Percentiles rank a stretch among this genome's conserved stretches.
These are phyloP conservation scores for Trebouxia sp. DNA, from an alignment of 139 green algal genomes.

Conservation along the genomic window DNA sequence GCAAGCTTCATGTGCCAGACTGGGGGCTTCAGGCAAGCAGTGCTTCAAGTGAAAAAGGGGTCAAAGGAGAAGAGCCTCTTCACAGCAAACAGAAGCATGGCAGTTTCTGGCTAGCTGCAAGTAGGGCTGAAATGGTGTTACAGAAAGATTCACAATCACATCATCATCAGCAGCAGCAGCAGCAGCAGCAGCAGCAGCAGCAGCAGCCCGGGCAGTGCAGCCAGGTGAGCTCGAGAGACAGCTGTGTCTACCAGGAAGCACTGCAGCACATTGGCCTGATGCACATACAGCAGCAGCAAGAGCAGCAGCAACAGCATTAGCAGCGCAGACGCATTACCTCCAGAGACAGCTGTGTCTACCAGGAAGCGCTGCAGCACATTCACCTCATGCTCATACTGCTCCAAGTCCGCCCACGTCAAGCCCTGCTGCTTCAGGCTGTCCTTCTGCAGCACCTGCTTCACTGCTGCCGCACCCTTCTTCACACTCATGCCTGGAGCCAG, in stretches of 20 bases:
- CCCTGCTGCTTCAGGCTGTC: slow-evolving; percentile 19
- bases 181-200: neutral
- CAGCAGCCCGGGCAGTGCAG: neutral
- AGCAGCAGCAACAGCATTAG: neutral
- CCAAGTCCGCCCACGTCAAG: slow-evolving; percentile 39
- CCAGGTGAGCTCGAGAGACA: slow-evolving; percentile 47
- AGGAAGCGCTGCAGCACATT: slow-evolving; percentile 73
- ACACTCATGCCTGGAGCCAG: slow-evolving; percentile 35
- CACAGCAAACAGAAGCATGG: too few relatives aligned
- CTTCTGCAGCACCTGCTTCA: slow-evolving; percentile 30
- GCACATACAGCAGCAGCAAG: slow-evolving; percentile 41
- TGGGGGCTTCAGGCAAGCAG: too few relatives aligned
- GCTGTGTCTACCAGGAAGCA: slow-evolving; percentile 70
- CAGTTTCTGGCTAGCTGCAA: too few relatives aligned
- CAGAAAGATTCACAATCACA: too few relatives aligned
- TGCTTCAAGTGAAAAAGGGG: too few relatives aligned
- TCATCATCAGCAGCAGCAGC: too few relatives aligned
- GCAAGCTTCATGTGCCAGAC: too few relatives aligned
- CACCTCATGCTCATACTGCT: slow-evolving; percentile 58
- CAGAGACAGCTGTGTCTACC: slow-evolving; percentile 60
- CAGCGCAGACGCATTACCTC: slow-evolving; percentile 30
- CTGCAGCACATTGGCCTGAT: slow-evolving; percentile 63
- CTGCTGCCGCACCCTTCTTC: slow-evolving; percentile 31
- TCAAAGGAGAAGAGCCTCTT: too few relatives aligned
- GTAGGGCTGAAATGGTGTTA: too few relatives aligned